Conservation (phyloP, 176 grass and related monocot species). For the Saccharum officinarum region DNA sequence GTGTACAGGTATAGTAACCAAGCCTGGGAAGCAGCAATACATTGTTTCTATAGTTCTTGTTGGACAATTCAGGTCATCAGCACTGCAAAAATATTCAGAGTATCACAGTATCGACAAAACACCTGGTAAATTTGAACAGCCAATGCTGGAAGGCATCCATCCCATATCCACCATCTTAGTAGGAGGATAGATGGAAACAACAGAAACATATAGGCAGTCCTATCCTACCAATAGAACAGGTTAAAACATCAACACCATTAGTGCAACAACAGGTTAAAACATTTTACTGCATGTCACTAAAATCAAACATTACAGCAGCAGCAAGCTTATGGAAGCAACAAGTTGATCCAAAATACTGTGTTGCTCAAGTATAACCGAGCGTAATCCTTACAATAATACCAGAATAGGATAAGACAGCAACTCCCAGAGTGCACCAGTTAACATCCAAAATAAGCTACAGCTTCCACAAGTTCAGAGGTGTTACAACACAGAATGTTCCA, state of each 20-base stretch:
- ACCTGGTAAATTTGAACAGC: conserved; percentile 97
- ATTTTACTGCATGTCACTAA: background rate
- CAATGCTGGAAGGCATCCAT: conserved; percentile 81
- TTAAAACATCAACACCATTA: conserved; percentile 20
- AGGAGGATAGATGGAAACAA: conserved; percentile 80
- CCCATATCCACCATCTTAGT: conserved; percentile 77
- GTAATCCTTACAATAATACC: background rate
- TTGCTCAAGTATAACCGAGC: background rate
- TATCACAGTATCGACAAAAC: conserved; percentile 22
- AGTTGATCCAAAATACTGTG: background rate
- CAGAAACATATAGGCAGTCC: conserved; percentile 81
- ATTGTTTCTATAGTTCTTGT: too few species aligned
- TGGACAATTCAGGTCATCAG: too few species aligned
- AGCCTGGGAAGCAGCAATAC: too few species aligned
- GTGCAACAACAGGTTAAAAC: background rate
- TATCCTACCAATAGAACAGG: conserved; percentile 62
- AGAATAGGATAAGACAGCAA: background rate
- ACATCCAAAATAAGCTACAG: conserved; percentile 2
- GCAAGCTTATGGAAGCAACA: background rate
- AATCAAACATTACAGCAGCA: background rate
- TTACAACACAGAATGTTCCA: background rate
- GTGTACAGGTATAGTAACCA: conserved; percentile 34
- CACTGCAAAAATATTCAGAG: background rate
- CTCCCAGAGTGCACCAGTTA: background rate
- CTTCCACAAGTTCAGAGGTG: background rate